phyloP scores from a whole-genome alignment of 192 early-diverging fungal species.

The Glomus cerebriforme region DNA sequence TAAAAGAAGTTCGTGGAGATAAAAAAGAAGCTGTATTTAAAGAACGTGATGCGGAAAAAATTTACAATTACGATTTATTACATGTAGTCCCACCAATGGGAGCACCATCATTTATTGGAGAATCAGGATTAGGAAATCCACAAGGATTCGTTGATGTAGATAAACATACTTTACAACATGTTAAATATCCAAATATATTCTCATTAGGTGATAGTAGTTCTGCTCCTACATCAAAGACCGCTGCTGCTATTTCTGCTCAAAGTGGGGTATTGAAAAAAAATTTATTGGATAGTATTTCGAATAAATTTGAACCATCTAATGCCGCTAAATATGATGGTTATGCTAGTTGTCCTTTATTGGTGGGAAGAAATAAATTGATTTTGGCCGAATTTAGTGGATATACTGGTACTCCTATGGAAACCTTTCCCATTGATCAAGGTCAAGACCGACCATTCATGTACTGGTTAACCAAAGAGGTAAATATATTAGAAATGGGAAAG shows the following conservation, averaged over 20 bases:
- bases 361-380: conserved; percentile 77
- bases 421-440: conserved; percentile 83
- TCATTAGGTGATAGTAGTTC: conserved; percentile 82
- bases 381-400: conserved; percentile 88
- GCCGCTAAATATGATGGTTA: conserved; percentile 77
- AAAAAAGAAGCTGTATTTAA: conserved; percentile 74
- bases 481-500: neutral
- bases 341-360: conserved; percentile 80
- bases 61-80: conserved; percentile 76
- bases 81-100: conserved; percentile 86
- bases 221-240: conserved; percentile 89
- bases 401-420: conserved; percentile 71
- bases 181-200: conserved; percentile 75
- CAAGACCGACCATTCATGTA: conserved; percentile 68
- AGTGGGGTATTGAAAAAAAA: conserved; percentile 76
- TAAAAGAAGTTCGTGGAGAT: conserved; percentile 66
- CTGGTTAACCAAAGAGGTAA: conserved; percentile 72
- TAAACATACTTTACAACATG: conserved; percentile 79
- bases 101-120: conserved; percentile 76
- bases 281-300: conserved; percentile 62
- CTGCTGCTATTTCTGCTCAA: conserved; percentile 83
- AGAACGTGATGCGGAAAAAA: conserved; percentile 52
- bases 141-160: conserved; percentile 84
- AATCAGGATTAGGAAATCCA: conserved; percentile 67
- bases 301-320: conserved; percentile 43